phyloP scores from a whole-genome alignment of 2,329 filamentous ascomycete genomes.

The Cladophialophora bantiana region DNA sequence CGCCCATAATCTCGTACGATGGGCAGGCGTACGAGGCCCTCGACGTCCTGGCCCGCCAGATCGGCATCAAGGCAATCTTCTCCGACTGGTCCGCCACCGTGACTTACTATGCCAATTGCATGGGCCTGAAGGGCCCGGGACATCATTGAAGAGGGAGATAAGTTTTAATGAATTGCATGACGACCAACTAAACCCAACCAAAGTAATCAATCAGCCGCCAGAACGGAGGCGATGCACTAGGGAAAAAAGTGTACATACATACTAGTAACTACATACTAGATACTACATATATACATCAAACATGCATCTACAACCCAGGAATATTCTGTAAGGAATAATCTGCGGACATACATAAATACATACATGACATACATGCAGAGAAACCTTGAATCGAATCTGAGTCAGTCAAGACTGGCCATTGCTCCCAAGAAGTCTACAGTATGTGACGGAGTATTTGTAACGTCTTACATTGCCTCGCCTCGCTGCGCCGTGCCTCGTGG shows the following conservation, averaged over 20 bases:
- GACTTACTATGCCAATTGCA: conserved; percentile 76
- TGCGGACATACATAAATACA: background rate
- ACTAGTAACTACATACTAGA: no score
- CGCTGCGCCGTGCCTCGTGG: no score
- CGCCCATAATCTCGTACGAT: conserved; percentile 64
- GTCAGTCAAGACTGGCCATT: no score
- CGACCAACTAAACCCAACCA: background rate
- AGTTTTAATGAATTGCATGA: background rate
- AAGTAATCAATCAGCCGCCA: background rate
- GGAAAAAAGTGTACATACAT: no score
- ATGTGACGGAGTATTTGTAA: no score
- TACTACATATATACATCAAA: no score
- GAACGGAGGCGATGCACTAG: no score
- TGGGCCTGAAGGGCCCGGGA: conserved; percentile 49
- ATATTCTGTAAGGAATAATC: background rate
- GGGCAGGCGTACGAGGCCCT: conserved; percentile 72
- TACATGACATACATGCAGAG: background rate
- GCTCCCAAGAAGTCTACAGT: no score
- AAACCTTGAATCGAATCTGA: no score
- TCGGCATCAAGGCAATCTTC: conserved; percentile 69
- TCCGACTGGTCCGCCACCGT: conserved; percentile 73
- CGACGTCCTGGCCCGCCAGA: conserved; percentile 67
- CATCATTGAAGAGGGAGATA: conserved; percentile 8
- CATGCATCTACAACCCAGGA: no score
- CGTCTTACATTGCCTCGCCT: no score